A percentile compares a stretch with the other conserved stretches of the same genome.
phyloP scores from a whole-genome alignment of 2,329 filamentous ascomycete genomes.

The Didymosphaeria variabile region DNA sequence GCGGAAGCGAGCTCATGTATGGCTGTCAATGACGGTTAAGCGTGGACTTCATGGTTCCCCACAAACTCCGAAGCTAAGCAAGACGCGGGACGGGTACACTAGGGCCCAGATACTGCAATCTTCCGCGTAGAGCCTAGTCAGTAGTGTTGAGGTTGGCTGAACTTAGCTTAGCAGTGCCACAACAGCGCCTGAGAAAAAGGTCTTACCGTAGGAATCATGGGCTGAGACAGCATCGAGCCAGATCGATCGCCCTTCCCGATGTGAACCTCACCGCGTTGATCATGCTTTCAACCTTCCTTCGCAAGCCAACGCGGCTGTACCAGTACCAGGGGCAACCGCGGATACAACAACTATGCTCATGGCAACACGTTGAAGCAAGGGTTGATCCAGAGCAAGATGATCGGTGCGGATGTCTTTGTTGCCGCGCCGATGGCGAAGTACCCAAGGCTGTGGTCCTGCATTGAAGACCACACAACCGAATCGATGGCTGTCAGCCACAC shows the following conservation, averaged over 20 bases:
- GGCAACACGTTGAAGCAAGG: not conserved
- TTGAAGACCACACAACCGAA: not conserved
- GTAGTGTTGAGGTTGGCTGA: not conserved
- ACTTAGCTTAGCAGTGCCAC: not conserved
- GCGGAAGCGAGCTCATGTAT: conserved; percentile 6
- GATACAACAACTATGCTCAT: not conserved
- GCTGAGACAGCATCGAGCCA: not conserved
- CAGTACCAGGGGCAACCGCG: too few relatives aligned
- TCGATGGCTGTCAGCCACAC: not conserved
- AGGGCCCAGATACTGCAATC: conserved; percentile 13
- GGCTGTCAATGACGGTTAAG: conserved; percentile 7
- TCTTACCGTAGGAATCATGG: not conserved
- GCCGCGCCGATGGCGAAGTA: not conserved
- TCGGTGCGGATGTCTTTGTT: not conserved
- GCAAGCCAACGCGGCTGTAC: not conserved
- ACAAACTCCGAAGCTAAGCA: conserved; percentile 35
- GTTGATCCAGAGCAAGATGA: not conserved
- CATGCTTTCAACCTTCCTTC: not conserved
- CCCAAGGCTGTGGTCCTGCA: not conserved
- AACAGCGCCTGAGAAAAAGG: not conserved
- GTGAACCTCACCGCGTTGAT: not conserved
- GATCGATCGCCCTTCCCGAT: not conserved
- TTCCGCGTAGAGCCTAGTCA: conserved; percentile 11
- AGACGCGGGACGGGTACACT: conserved; percentile 26
- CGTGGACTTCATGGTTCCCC: conserved; percentile 41